These are phyloP conservation scores for Talaromyces proteolyticus DNA, from an alignment of 495 filamentous ascomycete species.

Conservation along the genomic window DNA sequence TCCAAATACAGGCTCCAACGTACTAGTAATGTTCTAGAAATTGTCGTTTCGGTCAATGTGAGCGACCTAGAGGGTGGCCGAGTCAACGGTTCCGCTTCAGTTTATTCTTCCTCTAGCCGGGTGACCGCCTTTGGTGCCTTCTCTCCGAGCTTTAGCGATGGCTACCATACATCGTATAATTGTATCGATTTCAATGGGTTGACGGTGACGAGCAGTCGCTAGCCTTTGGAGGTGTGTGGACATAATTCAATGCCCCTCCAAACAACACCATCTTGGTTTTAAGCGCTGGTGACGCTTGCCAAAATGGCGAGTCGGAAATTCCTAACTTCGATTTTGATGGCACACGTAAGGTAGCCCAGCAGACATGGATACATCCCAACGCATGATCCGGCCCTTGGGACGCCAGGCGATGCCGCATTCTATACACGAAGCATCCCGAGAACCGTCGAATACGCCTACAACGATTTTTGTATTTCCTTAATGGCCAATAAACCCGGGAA, in stretches of 20 bases:
- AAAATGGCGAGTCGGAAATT: constrained; percentile 61
- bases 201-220: too few species aligned
- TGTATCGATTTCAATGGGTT: too few species aligned
- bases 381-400: constrained; percentile 60
- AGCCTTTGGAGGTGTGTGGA: constrained; percentile 66
- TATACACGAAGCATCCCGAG: constrained; percentile 65
- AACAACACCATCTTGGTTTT: constrained; percentile 50
- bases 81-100: too few species aligned
- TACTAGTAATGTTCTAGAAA: too few species aligned
- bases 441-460: constrained; percentile 71
- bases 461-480: constrained; percentile 68
- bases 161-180: too few species aligned
- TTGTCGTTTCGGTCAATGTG: too few species aligned
- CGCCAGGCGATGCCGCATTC: constrained; percentile 59
- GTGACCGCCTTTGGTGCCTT: too few species aligned
- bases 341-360: constrained; percentile 43
- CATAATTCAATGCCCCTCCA: constrained; percentile 38
- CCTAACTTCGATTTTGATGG: constrained; percentile 60
- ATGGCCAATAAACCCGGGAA: constrained; percentile 54
- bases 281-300: constrained; percentile 56
- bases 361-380: constrained; percentile 64
- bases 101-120: too few species aligned
- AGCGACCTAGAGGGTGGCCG: too few species aligned
- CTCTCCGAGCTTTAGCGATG: too few species aligned
- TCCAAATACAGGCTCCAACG: too few species aligned